Conservation (phyloP, 1,284 basidiomycete genomes). For the Trichosporon sp. region DNA sequence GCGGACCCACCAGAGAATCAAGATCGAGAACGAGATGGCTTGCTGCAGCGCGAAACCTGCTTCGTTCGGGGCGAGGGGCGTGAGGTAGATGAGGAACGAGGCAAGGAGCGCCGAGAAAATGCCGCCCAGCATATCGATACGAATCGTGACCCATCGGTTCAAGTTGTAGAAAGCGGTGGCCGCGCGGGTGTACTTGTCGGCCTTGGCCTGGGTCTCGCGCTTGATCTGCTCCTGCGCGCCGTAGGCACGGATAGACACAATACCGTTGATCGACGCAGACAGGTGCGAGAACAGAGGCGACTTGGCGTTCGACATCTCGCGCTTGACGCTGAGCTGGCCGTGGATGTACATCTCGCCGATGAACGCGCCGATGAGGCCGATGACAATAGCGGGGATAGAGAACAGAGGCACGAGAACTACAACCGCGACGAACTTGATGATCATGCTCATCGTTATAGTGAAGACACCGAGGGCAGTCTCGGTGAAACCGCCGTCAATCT, state of each 20-base stretch:
- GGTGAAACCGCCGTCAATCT: conserved; percentile 44
- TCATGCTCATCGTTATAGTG: conserved; percentile 44
- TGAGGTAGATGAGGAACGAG: conserved; percentile 43
- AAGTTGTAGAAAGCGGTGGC: conserved; percentile 45
- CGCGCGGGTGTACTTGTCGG: conserved; percentile 47
- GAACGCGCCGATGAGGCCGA: conserved; percentile 52
- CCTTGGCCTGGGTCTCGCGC: conserved; percentile 34
- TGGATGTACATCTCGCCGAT: conserved; percentile 56
- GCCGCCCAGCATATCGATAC: conserved; percentile 46
- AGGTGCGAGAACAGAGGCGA: conserved; percentile 66
- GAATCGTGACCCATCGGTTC: conserved; percentile 46
- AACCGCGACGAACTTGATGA: conserved; percentile 52
- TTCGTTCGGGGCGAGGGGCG: conserved; percentile 34
- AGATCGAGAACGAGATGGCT: conserved; percentile 42
- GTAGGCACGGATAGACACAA: conserved; percentile 52
- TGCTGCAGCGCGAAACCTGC: conserved; percentile 48
- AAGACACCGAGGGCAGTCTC: conserved; percentile 37
- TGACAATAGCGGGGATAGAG: conserved; percentile 40
- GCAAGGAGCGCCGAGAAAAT: conserved; percentile 40
- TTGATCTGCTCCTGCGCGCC: conserved; percentile 44
- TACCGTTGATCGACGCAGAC: conserved; percentile 61
- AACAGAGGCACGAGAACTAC: conserved; percentile 53
- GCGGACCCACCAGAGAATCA: conserved; percentile 41
- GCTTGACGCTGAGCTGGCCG: conserved; percentile 67
- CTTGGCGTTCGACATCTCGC: conserved; percentile 61